Base-by-base conservation (phyloP, 1,284 basidiomycete genomes). In the Ustilago hordei region DNA sequence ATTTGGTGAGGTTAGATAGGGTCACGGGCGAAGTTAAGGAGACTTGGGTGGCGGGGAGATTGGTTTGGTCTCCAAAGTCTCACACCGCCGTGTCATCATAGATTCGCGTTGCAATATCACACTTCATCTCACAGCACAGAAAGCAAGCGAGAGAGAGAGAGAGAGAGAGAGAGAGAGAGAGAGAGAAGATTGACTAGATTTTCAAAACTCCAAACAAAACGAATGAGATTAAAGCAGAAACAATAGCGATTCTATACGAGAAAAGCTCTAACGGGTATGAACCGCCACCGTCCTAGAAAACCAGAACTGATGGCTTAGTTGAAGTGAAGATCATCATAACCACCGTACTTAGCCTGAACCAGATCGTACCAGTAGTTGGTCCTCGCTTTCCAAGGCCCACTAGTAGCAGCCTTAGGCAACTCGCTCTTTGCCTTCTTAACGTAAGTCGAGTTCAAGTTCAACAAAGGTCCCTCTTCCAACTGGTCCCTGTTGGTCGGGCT, bases 31-130 rank as follows among this genome's bases (percentile, higher is more conserved):
- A 89, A 60, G 91, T 93, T 11, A 87, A 91, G 53, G 90, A 90
- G 69, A 94, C 93, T 3, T 95, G 94, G 93, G 91, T 95, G 15
- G 90, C 88, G 79, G 94, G 93, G 1, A 90, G 89, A 19, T 15
- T 60, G 53, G 75, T 62, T 45, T 77, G 74, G 61, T 59, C 57
- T 11, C 43, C 19, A 45, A 28, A 45, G 8, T 19, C n/a, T 19
- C 17, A 45, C 43, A 41, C 39, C 39, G 6, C 11, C 11, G 11
- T 9, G n/a, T 19, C n/a, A 8, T n/a, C 43, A 11, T 8, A 31
- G 55, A 3, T 45, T 34, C 11, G 28, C 31, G 32, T 34, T 43
- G 64, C 32, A 45, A 52, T 52, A 31, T 34, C 50, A 31, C 15
- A 35, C 50, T 34, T 52, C 7, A 28, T 15, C 34, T 8, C 31